Conservation (phyloP, 352 stramenopile genomes). For the Globisporangium splendens region DNA sequence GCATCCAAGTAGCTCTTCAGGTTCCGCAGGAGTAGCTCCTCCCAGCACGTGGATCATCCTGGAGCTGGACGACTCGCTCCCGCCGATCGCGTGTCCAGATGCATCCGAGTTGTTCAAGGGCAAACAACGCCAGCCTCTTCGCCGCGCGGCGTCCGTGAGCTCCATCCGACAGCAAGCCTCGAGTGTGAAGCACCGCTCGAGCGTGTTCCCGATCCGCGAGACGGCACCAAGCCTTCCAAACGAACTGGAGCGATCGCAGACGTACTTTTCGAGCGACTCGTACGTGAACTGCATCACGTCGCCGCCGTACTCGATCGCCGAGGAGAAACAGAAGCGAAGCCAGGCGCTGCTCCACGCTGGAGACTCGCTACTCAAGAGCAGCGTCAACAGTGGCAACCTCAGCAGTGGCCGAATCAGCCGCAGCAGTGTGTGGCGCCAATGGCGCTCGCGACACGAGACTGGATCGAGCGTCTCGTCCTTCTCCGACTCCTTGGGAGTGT, state of each 20-base stretch:
- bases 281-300: slow-evolving; percentile 16
- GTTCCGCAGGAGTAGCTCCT: neutral
- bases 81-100: slow-evolving; percentile 9
- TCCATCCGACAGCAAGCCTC: neutral
- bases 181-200: slow-evolving; percentile 4
- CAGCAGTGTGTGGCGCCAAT: neutral
- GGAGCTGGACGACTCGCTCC: slow-evolving; percentile 43
- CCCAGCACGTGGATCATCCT: slow-evolving; percentile 43
- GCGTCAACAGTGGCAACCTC: neutral
- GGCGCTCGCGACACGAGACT: neutral
- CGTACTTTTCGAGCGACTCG: slow-evolving; percentile 16
- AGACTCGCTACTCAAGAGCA: slow-evolving; percentile 1
- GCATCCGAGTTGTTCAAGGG: slow-evolving; percentile 5
- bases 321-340: neutral
- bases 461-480: no score
- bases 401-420: neutral
- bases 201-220: slow-evolving; percentile 10
- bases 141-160: slow-evolving; percentile 5
- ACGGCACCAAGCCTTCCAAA: slow-evolving; percentile 11
- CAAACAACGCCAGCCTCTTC: slow-evolving; percentile 12
- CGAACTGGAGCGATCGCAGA: slow-evolving; percentile 5
- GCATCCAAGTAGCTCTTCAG: slow-evolving; percentile 1
- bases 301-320: neutral
- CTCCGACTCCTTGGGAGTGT: neutral
- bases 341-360: no score